A percentile compares a stretch with the other conserved stretches of the same genome.
These are phyloP conservation scores for Kurtzmaniella cleridarum DNA, from an alignment of 805 yeast genomes.

Conservation along the genomic window DNA sequence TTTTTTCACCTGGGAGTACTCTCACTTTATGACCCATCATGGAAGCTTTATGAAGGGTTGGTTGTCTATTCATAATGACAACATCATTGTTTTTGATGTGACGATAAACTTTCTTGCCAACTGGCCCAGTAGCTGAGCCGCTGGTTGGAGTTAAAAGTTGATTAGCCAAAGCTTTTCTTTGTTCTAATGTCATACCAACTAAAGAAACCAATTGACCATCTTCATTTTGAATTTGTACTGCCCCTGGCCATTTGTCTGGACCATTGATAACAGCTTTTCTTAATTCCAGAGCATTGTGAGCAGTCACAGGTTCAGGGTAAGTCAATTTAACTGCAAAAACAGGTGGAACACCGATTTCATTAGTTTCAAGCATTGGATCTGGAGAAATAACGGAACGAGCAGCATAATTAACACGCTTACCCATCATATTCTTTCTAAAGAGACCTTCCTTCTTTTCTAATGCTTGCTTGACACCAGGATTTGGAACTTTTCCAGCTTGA, in stretches of 20 bases:
- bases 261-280: conserved; percentile 96
- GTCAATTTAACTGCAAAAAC: conserved; percentile 94
- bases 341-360: conserved; percentile 98
- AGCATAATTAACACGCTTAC: conserved; percentile 97
- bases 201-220: conserved; percentile 82
- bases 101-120: conserved; percentile 89
- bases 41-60: conserved; percentile 97
- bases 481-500: conserved; percentile 62
- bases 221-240: conserved; percentile 91
- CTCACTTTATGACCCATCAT: conserved; percentile 99
- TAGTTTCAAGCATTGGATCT: conserved; percentile 96
- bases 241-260: conserved; percentile 99
- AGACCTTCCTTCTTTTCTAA: conserved; percentile 97
- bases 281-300: conserved; percentile 83
- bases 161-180: conserved; percentile 90
- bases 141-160: conserved; percentile 85
- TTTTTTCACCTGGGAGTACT: conserved; percentile 95
- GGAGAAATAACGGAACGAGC: conserved; percentile 99
- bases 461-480: conserved; percentile 96
- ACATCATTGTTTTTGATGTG: conserved; percentile 94
- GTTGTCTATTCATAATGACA: conserved; percentile 98
- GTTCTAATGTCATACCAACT: conserved; percentile 86
- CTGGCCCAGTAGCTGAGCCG: conserved; percentile 42
- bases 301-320: conserved; percentile 96
- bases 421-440: conserved; percentile 99